Evolutionary conservation across 768 basidiomycete species (phyloP), one percentile per base, ranked within the genome.

Genomic region (Lactarius sanguifluus): DNA sequence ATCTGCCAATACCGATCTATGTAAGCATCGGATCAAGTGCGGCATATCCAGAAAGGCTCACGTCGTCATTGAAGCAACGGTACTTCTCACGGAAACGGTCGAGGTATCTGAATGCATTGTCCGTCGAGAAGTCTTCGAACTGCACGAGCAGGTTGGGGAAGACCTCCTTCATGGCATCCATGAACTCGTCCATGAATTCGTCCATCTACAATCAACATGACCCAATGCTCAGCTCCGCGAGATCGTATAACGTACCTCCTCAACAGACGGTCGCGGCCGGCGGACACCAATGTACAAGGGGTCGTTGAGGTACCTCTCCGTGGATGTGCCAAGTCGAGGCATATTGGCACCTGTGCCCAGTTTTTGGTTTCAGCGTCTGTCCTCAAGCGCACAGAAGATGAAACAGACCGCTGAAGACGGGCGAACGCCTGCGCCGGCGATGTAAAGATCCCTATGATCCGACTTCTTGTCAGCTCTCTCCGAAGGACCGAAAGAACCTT

Each of bases 111-210:
- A 97, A 97, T 0, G 96, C 95, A 66, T 94, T 89, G 70, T 96
- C 90, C 2, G 92, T 94, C 32, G 92, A 88, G 78, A 95, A 97
- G 79, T 97, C 94, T 85, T 93, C 92, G 70, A 93, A 94, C 76
- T 96, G 94, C 65, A 96, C 82, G 74, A 96, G 81, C 62, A 92
- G 80, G 69, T 91, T 87, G 0, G 94, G 94, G 82, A 89, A 95
- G 23, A 82, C 81, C 50, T 75, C 75, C 23, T 81, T 78, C 82
- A 96, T 92, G 75, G 91, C 92, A 38, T 80, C 75, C 92, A 97
- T 94, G 78, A 97, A 95, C 75, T 93, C 90, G 71, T 94, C 92
- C 89, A 97, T 92, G 77, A 96, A 94, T 59, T 83, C 90, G 20
- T 84, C 82, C 81, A 91, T 90, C 74, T 87, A 84, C 15, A 77